These are phyloP conservation scores for Artemisia argyi DNA, from an alignment of 129 eudicot genomes.

Conservation along the genomic window DNA sequence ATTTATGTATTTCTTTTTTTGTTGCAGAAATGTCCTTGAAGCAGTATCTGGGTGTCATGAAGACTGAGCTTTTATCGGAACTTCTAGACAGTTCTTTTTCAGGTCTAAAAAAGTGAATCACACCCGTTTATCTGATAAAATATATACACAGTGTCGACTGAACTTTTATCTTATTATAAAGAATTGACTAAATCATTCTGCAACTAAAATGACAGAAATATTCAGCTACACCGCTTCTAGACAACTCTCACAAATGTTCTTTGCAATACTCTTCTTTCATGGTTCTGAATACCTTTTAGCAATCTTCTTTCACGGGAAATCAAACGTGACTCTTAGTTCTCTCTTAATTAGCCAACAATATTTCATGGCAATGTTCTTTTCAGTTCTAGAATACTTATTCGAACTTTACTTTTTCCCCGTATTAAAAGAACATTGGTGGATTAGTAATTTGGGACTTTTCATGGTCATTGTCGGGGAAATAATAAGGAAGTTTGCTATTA, in stretches of 20 bases:
- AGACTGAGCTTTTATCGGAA: constrained; percentile 14
- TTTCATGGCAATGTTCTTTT: constrained; percentile 67
- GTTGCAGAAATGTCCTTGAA: too few relatives aligned
- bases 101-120: constrained; percentile 33
- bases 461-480: constrained; percentile 85
- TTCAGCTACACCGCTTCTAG: constrained; percentile 61
- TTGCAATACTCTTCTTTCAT: constrained; percentile 72
- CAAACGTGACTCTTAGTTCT: constrained; percentile 69
- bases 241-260: constrained; percentile 66
- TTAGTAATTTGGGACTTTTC: constrained; percentile 73
- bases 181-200: constrained; percentile 28
- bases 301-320: constrained; percentile 59
- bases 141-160: not conserved
- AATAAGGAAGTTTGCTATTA: constrained; percentile 73
- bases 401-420: constrained; percentile 78
- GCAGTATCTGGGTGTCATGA: constrained; percentile 12
- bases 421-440: constrained; percentile 65
- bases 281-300: constrained; percentile 78
- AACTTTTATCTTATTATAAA: constrained; percentile 13
- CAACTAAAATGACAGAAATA: constrained; percentile 60
- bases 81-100: constrained; percentile 30
- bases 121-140: constrained; percentile 8
- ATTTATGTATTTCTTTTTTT: too few relatives aligned
- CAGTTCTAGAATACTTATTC: constrained; percentile 65
- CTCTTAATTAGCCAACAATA: constrained; percentile 79